phyloP scores from a whole-genome alignment of 2,329 filamentous ascomycete species.

The Talaromyces sp. region DNA sequence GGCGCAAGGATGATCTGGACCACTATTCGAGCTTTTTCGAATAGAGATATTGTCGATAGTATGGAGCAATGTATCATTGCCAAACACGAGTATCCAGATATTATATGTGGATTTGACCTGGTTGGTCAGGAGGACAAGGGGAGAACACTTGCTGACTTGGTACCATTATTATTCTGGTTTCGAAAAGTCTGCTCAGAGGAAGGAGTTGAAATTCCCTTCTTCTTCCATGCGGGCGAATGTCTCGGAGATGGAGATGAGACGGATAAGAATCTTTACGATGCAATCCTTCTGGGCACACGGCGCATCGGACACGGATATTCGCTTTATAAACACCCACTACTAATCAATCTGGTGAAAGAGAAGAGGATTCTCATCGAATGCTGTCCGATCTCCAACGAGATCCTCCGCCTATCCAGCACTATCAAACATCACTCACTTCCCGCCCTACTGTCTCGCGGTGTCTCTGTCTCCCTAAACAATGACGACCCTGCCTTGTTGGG shows the following conservation, averaged over 20 bases:
- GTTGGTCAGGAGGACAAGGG: conserved; percentile 84
- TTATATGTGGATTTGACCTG: conserved; percentile 83
- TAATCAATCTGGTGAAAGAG: conserved; percentile 84
- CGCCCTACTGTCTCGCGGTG: conserved; percentile 77
- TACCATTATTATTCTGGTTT: conserved; percentile 92
- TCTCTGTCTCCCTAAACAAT: conserved; percentile 79
- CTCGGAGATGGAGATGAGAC: conserved; percentile 72
- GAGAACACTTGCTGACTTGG: conserved; percentile 68
- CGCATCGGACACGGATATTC: conserved; percentile 88
- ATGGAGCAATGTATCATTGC: conserved; percentile 86
- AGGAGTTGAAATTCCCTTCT: conserved; percentile 81
- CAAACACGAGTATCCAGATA: conserved; percentile 72
- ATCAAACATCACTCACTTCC: conserved; percentile 78
- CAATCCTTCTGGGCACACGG: conserved; percentile 77
- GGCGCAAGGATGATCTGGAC: conserved; percentile 85
- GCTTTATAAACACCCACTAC: conserved; percentile 83
- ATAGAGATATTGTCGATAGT: conserved; percentile 65
- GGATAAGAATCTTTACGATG: conserved; percentile 85
- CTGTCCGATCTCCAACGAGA: conserved; percentile 88
- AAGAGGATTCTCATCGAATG: conserved; percentile 83
- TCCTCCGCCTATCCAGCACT: conserved; percentile 71
- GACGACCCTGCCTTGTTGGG: conserved; percentile 88
- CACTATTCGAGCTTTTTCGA: conserved; percentile 60
- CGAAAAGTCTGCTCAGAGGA: conserved; percentile 75
- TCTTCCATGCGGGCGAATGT: conserved; percentile 90